Percentiles rank a stretch among this genome's conserved stretches.
phyloP scores from a whole-genome alignment of 768 basidiomycete species.

The Termitomyces titanicus region DNA sequence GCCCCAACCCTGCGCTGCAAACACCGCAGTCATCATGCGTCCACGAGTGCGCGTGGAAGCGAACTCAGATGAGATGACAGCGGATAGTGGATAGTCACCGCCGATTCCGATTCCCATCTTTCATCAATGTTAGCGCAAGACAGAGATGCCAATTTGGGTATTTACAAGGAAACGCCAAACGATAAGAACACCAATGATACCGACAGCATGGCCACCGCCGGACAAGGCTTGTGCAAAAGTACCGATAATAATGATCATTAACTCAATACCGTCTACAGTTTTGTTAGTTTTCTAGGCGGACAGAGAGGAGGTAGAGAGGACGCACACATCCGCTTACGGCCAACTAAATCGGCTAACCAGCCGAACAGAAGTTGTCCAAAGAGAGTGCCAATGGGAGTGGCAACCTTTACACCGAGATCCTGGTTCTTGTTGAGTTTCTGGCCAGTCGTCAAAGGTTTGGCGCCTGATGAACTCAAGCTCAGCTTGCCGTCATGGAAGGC shows the following conservation, averaged over 20 bases:
- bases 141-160: too few relatives aligned
- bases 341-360: conserved; percentile 72
- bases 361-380: conserved; percentile 77
- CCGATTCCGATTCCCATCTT: conserved; percentile 71
- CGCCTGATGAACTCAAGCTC: background rate
- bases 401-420: conserved; percentile 76
- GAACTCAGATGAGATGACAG: conserved; percentile 88
- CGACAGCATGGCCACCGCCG: conserved; percentile 60
- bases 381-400: conserved; percentile 74
- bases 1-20: conserved; percentile 85
- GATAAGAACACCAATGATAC: conserved; percentile 71
- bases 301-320: conserved; percentile 6
- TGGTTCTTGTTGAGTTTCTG: conserved; percentile 53
- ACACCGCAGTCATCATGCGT: conserved; percentile 85
- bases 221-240: conserved; percentile 79
- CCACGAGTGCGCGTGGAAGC: conserved; percentile 74
- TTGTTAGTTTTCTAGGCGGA: background rate
- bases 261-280: conserved; percentile 57
- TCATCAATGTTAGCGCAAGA: background rate
- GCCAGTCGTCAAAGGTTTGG: conserved; percentile 12
- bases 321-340: conserved; percentile 78
- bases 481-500: background rate
- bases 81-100: conserved; percentile 82
- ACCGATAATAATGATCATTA: conserved; percentile 78
- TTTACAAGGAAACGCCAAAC: conserved; percentile 75